Base-by-base conservation (phyloP, 345 rosid genomes). In the Brassica rapa region DNA sequence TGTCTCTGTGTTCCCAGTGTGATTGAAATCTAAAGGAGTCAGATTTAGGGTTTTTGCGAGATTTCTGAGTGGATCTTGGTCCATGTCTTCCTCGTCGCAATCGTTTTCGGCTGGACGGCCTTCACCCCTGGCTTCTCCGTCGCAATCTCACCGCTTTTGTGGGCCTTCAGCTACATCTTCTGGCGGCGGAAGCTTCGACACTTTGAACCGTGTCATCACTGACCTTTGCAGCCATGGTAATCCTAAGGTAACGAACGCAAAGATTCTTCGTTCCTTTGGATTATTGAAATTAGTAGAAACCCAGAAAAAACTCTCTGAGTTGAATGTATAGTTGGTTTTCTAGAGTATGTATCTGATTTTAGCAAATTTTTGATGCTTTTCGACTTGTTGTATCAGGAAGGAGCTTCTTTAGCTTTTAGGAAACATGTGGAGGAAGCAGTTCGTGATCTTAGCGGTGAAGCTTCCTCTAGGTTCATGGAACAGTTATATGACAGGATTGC, bases 361-460 rank as follows among this genome's bases (percentile, higher is more conserved):
- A 19, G 19, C 21, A 19, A 19, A 19, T 19, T 30, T 27, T 21
- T 33, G 63, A 72, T 71, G 62, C 3, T 33, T 61, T 21, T 65
- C 12, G 65, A 39, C 30, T 49, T 77, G 29, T 43, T 49, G 24
- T 76, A 27, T 30, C 70, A 92, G 97, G 98, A 94, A 78, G 98
- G 95, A 70, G 88, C 93, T 56, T 53, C 91, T 19, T 76, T 89
- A 80, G 95, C 96, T 35, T 87, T 94, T 77, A 89, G 86, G 85
- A 95, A 91, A 71, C 93, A 88, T 74, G 78, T 93, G 68, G 97
- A 95, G 85, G 97, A 89, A 83, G 87, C 87, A 73, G 91, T 90
- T 16, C 91, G 94, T 43, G 99, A 91, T 87, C 96, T 89, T 19
- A 83, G 87, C 55, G 96, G 93, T 46, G 99, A 95, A 84, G 94